A percentile compares a stretch with the other conserved stretches of the same genome.
Evolutionary conservation across 2,329 filamentous ascomycete genomes (phyloP).

Genomic region (Cladosporium phlei): DNA sequence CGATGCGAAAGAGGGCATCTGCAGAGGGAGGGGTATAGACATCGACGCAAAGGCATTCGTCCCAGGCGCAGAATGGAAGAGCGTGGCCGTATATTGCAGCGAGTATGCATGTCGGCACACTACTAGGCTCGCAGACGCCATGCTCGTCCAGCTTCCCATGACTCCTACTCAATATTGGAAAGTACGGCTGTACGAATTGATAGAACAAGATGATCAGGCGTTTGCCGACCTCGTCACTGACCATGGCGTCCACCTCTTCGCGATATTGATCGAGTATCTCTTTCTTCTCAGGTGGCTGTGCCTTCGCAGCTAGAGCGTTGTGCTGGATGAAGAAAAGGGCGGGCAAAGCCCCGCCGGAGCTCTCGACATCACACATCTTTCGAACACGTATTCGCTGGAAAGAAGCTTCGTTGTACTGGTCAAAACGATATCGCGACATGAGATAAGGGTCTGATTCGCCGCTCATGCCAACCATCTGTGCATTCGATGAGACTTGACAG

Average conservation of each 20-base stretch:
- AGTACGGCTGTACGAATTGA: constrained; percentile 43
- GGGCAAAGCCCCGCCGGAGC: constrained; percentile 20
- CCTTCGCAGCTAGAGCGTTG: constrained; percentile 32
- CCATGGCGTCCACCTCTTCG: constrained; percentile 29
- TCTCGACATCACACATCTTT: constrained; percentile 27
- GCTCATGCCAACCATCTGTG: constrained; percentile 31
- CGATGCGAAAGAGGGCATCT: constrained; percentile 30
- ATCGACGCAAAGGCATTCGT: constrained; percentile 36
- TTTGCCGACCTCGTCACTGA: constrained; percentile 31
- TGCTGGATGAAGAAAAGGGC: constrained; percentile 34
- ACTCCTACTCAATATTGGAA: constrained; percentile 38
- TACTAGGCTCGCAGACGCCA: constrained; percentile 29
- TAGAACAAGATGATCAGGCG: constrained; percentile 39
- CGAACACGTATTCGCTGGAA: constrained; percentile 31
- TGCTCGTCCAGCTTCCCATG: constrained; percentile 27
- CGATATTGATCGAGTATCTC: constrained; percentile 26
- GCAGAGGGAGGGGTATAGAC: constrained; percentile 32
- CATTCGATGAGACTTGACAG: constrained; percentile 28
- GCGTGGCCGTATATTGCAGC: constrained; percentile 43
- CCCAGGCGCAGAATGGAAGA: constrained; percentile 42
- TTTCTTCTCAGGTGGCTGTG: constrained; percentile 29
- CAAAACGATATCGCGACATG: constrained; percentile 30
- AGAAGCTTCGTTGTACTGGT: constrained; percentile 31
- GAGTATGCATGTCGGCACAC: constrained; percentile 35
- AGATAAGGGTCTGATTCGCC: constrained; percentile 32